Evolutionary conservation across 768 basidiomycete genomes (phyloP).

Genomic region (Suillus decipiens): DNA sequence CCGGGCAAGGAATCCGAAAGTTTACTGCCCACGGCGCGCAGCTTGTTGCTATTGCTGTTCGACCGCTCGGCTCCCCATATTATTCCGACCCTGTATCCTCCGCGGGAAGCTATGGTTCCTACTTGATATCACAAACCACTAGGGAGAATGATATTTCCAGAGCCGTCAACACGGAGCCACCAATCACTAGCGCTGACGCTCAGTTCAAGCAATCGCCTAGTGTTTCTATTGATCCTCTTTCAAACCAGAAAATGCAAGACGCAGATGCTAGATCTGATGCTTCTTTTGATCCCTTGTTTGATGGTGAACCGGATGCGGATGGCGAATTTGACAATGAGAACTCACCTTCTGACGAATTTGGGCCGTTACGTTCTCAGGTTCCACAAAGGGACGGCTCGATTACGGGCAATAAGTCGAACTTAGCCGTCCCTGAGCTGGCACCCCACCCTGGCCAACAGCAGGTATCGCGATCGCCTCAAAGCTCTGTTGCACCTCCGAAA

Average conservation of each 20-base stretch:
- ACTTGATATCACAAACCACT: constrained; percentile 12
- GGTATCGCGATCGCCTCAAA: constrained; percentile 29
- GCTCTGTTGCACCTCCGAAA: constrained; percentile 58
- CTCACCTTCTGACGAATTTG: constrained; percentile 18
- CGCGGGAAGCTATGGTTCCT: constrained; percentile 27
- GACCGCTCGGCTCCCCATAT: constrained; percentile 54
- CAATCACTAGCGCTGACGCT: constrained; percentile 17
- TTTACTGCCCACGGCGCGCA: constrained; percentile 86
- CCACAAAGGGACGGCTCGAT: constrained; percentile 18
- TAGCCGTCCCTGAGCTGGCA: constrained; percentile 32
- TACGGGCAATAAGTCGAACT: constrained; percentile 21
- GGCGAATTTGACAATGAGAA: constrained; percentile 39
- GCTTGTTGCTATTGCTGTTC: constrained; percentile 76
- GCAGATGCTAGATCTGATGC: constrained; percentile 74
- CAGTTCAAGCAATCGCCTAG: constrained; percentile 17
- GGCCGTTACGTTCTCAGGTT: constrained; percentile 19
- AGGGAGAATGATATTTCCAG: constrained; percentile 18
- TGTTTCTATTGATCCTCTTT: constrained; percentile 27
- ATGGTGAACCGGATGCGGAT: constrained; percentile 74
- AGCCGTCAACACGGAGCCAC: constrained; percentile 26
- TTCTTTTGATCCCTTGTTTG: constrained; percentile 89
- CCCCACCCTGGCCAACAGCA: constrained; percentile 26
- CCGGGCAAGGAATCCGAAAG: constrained; percentile 72
- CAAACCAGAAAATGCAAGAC: constrained; percentile 33
- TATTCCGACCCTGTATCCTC: constrained; percentile 28